Evolutionary conservation across 2,329 filamentous ascomycete species (phyloP).

Genomic region (Pseudopithomyces chartarum): DNA sequence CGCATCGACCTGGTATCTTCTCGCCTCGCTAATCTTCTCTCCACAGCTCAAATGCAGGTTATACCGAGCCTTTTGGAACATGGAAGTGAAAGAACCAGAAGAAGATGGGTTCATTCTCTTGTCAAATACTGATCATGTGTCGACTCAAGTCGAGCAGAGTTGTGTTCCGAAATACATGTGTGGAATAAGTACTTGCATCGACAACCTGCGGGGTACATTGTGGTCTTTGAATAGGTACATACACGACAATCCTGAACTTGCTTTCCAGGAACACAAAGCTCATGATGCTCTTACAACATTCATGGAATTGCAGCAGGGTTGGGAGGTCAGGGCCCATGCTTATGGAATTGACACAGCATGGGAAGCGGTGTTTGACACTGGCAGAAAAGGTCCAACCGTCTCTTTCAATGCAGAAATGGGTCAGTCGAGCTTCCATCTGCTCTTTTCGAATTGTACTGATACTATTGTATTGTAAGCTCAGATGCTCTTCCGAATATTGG

Average conservation of each 20-base stretch:
- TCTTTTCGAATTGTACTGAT: slow-evolving; percentile 13
- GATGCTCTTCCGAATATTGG: slow-evolving; percentile 49
- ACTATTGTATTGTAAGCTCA: slow-evolving; percentile 12
- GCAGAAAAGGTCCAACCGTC: slow-evolving; percentile 52
- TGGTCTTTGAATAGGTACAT: slow-evolving; percentile 34
- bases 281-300: slow-evolving; percentile 26
- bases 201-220: slow-evolving; percentile 35
- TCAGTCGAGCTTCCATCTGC: slow-evolving; percentile 4
- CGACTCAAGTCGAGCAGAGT: not conserved
- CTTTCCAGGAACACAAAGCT: slow-evolving; percentile 26
- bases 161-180: slow-evolving; percentile 4
- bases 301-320: slow-evolving; percentile 46
- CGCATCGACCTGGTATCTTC: not conserved
- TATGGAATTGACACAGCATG: slow-evolving; percentile 61
- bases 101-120: slow-evolving; percentile 18
- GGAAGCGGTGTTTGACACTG: slow-evolving; percentile 56
- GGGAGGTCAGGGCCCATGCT: slow-evolving; percentile 58
- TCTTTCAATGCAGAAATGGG: slow-evolving; percentile 51
- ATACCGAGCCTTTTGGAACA: slow-evolving; percentile 1
- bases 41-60: not conserved
- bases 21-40: not conserved
- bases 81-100: slow-evolving; percentile 12
- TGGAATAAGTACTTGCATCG: slow-evolving; percentile 13
- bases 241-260: slow-evolving; percentile 27
- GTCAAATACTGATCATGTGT: not conserved